A percentile compares a stretch with the other conserved stretches of the same genome.
Conservation (phyloP, 371 early-diverging fungal genomes). For the Aphelidium insulamus region DNA sequence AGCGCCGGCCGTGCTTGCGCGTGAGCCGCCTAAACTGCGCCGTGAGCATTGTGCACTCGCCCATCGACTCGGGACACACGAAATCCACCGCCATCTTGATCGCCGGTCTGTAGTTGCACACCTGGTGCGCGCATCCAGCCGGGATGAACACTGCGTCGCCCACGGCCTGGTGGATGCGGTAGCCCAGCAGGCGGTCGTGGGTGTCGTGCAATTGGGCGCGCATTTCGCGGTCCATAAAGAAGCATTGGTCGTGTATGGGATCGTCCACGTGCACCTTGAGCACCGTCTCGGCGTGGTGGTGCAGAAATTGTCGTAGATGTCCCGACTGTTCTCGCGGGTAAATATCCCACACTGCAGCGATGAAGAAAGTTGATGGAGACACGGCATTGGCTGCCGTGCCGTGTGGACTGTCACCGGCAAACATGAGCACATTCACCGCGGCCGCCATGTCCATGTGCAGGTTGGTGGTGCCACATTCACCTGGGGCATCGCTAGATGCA, state of each 20-base stretch:
- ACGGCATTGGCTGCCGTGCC: too few species aligned
- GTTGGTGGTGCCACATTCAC: conserved; percentile 31
- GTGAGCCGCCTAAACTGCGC: conserved; percentile 18
- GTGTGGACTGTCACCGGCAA: conserved; percentile 8
- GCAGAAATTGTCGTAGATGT: conserved; percentile 19
- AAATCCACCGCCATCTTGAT: conserved; percentile 45
- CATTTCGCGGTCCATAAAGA: conserved; percentile 22
- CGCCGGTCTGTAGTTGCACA: conserved; percentile 28
- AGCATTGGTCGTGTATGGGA: conserved; percentile 34
- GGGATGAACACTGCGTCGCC: conserved; percentile 55
- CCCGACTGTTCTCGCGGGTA: conserved; percentile 19
- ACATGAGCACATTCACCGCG: conserved; percentile 44
- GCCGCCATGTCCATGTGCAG: conserved; percentile 50
- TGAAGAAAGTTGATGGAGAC: conserved; percentile 1
- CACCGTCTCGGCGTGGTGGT: conserved; percentile 4
- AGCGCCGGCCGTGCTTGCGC: conserved; percentile 10
- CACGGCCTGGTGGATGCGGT: conserved; percentile 28
- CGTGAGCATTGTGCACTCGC: conserved; percentile 16
- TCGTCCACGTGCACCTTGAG: conserved; percentile 9
- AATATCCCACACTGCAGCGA: conserved; percentile 45
- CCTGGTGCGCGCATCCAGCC: conserved; percentile 53
- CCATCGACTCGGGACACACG: conserved; percentile 39
- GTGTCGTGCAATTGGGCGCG: conserved; percentile 12
- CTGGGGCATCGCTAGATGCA: conserved; percentile 14
- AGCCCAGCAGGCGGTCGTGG: conserved; percentile 17